Conservation (phyloP, 2,329 filamentous ascomycete species). For the Exophiala sp. region DNA sequence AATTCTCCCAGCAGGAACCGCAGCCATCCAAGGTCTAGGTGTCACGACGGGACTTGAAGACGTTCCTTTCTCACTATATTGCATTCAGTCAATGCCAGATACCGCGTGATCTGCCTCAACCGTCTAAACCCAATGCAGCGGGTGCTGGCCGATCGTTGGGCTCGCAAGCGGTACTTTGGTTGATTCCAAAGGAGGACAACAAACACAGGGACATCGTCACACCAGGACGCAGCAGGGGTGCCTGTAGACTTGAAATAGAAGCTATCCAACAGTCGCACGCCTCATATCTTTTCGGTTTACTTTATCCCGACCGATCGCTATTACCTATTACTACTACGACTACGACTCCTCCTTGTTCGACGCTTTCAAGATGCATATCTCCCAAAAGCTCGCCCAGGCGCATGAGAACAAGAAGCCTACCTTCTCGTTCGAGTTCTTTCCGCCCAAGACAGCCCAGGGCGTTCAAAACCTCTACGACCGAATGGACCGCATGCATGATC, state of each 20-base stretch:
- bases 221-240: not conserved
- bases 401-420: slow-evolving; percentile 72
- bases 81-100: not conserved
- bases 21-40: not conserved
- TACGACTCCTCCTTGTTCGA: slow-evolving; percentile 3
- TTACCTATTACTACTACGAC: not conserved
- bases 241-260: slow-evolving; percentile 1
- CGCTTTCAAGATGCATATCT: slow-evolving; percentile 76
- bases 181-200: slow-evolving; percentile 29
- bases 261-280: not conserved
- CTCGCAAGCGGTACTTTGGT: slow-evolving; percentile 42
- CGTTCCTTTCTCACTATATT: not conserved
- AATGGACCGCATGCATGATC: slow-evolving; percentile 97
- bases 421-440: slow-evolving; percentile 99
- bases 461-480: slow-evolving; percentile 99
- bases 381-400: slow-evolving; percentile 78
- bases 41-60: not conserved
- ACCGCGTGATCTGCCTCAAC: not conserved
- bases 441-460: slow-evolving; percentile 81
- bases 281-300: not conserved
- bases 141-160: slow-evolving; percentile 47
- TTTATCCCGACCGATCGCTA: slow-evolving; percentile 5
- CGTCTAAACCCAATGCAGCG: slow-evolving; percentile 43
- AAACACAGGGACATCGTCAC: not conserved
- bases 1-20: not conserved